A percentile compares a stretch with the other conserved stretches of the same genome.
Evolutionary conservation across 1,284 basidiomycete genomes (phyloP).

Genomic region (Xanthoconium separans): DNA sequence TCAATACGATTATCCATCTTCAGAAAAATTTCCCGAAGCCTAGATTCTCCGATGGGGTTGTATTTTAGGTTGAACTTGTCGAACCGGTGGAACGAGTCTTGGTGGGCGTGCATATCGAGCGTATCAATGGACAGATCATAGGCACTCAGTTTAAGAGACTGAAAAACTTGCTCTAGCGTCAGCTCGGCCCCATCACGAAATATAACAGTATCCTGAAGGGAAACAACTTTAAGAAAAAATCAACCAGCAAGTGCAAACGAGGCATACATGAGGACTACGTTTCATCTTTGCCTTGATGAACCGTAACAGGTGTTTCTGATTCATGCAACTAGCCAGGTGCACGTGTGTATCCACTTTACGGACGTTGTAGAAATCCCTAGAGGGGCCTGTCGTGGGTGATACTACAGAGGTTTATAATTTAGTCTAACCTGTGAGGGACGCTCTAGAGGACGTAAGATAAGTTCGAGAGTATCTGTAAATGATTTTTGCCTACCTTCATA

Average conservation of each 20-base stretch:
- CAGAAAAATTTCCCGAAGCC: slow-evolving; percentile 95
- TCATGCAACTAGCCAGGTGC: slow-evolving; percentile 98
- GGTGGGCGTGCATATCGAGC: slow-evolving; percentile 98
- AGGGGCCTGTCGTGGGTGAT: slow-evolving; percentile 10
- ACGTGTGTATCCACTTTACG: slow-evolving; percentile 99
- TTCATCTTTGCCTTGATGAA: slow-evolving; percentile 99
- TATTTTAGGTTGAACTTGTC: slow-evolving; percentile 96
- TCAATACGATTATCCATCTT: slow-evolving; percentile 97
- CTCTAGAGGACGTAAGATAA: slow-evolving; percentile 42
- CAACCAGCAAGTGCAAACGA: background rate
- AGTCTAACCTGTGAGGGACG: slow-evolving; percentile 41
- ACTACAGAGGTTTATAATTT: slow-evolving; percentile 4
- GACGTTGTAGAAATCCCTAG: slow-evolving; percentile 96
- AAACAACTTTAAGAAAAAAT: background rate
- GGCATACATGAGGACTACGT: slow-evolving; percentile 64
- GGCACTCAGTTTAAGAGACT: slow-evolving; percentile 92
- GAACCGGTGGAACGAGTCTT: slow-evolving; percentile 96
- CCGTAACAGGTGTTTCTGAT: slow-evolving; percentile 98
- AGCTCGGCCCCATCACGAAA: slow-evolving; percentile 90
- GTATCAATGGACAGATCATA: slow-evolving; percentile 99
- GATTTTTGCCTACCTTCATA: slow-evolving; percentile 74
- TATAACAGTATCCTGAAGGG: slow-evolving; percentile 86
- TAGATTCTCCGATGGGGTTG: slow-evolving; percentile 93
- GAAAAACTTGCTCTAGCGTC: slow-evolving; percentile 92
- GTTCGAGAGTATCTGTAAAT: slow-evolving; percentile 3